Evolutionary conservation across 192 early-diverging fungal species (phyloP), one percentile per base, ranked within the genome.

Genomic region (Backusella sp.): DNA sequence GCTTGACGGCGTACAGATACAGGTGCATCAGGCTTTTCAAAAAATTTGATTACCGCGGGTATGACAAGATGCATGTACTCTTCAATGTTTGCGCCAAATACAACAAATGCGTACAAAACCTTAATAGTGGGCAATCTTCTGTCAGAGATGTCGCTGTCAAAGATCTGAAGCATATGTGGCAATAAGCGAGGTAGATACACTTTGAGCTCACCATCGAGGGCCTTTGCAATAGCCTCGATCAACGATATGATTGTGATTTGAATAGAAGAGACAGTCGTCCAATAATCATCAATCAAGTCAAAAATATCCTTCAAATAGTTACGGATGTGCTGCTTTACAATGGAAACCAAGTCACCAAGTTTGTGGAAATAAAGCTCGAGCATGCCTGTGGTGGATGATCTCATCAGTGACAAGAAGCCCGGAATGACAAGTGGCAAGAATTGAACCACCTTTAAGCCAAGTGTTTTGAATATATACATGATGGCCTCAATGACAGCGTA

Each of bases 321-420:
- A n/a, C 96, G 89, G 42, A 97, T 95, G 70, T 97, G 94, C 76
- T 95, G 92, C 69, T 93, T 91, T 17, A 96, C 94, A 73, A 96
- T 92, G 26, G 87, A 78, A 0, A 98, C 95, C 30, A 99, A 82
- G 42, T 91, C 84, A 0, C 92, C 92, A 42, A 99, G 88, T 46
- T 95, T 89, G 68, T 95, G 94, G 77, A 99, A 96, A 79, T 97
- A 95, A 66, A 95, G 97, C 52, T 95, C 95, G 0, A 95, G 90
- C 84, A 93, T 93, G 14, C 86, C 86, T 6, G 88, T 75, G 2
- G 93, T 95, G 39, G 94, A 93, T 0, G 90, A 87, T 32, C 90
- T 84, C 94, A 99, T 97, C 77, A 96, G 92, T n/a, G 83, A 86
- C 37, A 98, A 75, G 62, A 97, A 90, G 0, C 94, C 90, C n/a